Base-by-base conservation (phyloP, 2,329 filamentous ascomycete genomes). In the Curvularia verruculosa region DNA sequence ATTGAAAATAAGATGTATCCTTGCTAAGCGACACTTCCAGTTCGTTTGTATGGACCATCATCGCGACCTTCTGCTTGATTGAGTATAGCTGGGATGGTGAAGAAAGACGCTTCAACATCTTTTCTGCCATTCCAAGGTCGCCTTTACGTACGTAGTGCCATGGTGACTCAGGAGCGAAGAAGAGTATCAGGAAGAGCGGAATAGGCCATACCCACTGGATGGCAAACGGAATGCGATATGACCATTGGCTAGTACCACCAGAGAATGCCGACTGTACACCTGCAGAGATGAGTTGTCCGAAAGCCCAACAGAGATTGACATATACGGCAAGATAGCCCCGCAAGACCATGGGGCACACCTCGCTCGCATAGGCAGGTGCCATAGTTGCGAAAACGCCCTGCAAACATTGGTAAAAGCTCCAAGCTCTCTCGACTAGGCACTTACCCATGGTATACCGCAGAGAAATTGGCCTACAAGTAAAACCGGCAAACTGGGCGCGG, bases 41-140 rank as follows among this genome's bases (percentile, higher is more conserved):
- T 0, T 88, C 87, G 1, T 89, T 91, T 0, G 91, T 96, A 68
- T 93, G 90, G 1, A 90, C 85, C 88, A 96, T 96, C 90, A 96
- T 93, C 10, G 64, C 58, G 52, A 96, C 82, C 75, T 91, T 88
- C 19, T 50, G 52, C 46, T 50, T 50, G 12, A 34, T 15, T 12
- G 43, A 31, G 10, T 54, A 19, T 18, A 29, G 46, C 48, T 54
- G 52, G 3, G 52, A 54, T 5, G 29, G 40, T 12, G 46, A 54
- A 3, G 46, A 49, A 15, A 37, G 90, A 85, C 80, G 45, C 78
- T 18, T 26, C n/a, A 65, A 31, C 29, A 54, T 76, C 77, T 89
- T 89, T 36, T 88, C 88, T 31, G 62, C 56, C 28, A 89, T 85
- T 3, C 85, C 82, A 41, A 84, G 75, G 29, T 81, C 82, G 37